These are phyloP conservation scores for Dryadomyces sulphureus DNA, from an alignment of 2,329 filamentous ascomycete species.

Conservation along the genomic window DNA sequence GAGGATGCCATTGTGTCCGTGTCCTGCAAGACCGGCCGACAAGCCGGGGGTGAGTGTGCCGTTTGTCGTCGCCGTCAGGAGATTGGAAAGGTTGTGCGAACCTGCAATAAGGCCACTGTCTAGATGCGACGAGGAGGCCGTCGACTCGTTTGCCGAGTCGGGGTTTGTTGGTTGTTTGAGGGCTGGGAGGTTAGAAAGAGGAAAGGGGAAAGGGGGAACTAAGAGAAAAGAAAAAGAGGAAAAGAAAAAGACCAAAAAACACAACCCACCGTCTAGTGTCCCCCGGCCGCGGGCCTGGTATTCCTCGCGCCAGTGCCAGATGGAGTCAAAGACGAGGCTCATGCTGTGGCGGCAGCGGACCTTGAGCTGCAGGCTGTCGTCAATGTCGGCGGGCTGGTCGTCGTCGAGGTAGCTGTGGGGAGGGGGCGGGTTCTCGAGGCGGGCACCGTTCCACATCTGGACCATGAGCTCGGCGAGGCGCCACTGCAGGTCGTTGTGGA, in stretches of 20 bases:
- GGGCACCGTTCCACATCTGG: constrained; percentile 68
- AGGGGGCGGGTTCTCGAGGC: constrained; percentile 30
- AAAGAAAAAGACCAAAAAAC: neutral
- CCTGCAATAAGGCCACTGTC: constrained; percentile 42
- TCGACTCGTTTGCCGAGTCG: constrained; percentile 61
- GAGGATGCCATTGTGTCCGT: constrained; percentile 28
- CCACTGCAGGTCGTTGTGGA: constrained; percentile 66
- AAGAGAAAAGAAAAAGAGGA: neutral
- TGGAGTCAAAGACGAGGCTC: constrained; percentile 71
- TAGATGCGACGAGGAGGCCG: constrained; percentile 50
- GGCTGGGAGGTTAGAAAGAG: constrained; percentile 27
- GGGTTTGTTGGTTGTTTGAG: constrained; percentile 79
- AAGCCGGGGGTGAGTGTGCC: constrained; percentile 37
- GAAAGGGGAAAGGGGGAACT: neutral
- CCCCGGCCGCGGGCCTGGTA: constrained; percentile 58
- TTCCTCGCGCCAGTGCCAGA: constrained; percentile 75
- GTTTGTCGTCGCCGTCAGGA: constrained; percentile 29
- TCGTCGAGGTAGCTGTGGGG: constrained; percentile 32
- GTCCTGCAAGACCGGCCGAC: constrained; percentile 27
- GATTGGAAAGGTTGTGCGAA: constrained; percentile 31
- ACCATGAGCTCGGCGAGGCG: constrained; percentile 73
- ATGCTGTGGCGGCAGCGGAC: constrained; percentile 76
- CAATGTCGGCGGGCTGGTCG: constrained; percentile 37
- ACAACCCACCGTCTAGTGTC: constrained; percentile 50
- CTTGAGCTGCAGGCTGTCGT: constrained; percentile 63